phyloP scores from a whole-genome alignment of 495 filamentous ascomycete genomes.

The Bacidia rubella region DNA sequence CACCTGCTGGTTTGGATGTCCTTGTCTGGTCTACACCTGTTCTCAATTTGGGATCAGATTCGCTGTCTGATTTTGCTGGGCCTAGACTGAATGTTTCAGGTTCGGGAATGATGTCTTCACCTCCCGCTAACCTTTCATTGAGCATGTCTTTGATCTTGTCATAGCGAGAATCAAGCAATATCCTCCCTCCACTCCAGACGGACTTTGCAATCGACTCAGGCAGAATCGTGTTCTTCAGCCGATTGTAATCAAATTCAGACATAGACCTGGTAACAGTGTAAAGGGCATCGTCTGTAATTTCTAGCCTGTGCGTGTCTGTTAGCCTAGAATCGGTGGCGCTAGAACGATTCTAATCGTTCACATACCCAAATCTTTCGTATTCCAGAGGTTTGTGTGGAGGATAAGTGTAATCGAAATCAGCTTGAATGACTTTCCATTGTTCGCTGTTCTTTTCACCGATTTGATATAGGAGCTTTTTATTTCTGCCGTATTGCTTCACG shows the following conservation, averaged over 20 bases:
- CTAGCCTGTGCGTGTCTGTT: constrained; percentile 27
- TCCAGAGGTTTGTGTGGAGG: constrained; percentile 44
- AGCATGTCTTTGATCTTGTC: constrained; percentile 18
- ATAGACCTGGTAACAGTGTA: constrained; percentile 37
- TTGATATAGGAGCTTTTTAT: constrained; percentile 24
- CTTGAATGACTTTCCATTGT: constrained; percentile 26
- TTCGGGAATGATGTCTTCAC: background rate
- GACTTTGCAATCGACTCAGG: constrained; percentile 28
- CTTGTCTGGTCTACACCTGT: too few relatives aligned
- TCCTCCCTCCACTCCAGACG: constrained; percentile 23
- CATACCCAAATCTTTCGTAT: constrained; percentile 47
- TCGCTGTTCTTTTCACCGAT: constrained; percentile 14
- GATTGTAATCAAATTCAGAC: constrained; percentile 24
- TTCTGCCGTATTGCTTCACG: constrained; percentile 28
- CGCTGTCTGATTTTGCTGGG: background rate
- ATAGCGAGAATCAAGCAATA: constrained; percentile 17
- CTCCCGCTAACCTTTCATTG: constrained; percentile 2
- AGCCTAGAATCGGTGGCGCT: background rate
- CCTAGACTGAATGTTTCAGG: background rate
- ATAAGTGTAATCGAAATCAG: constrained; percentile 49
- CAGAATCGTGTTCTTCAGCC: constrained; percentile 26
- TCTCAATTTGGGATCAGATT: background rate
- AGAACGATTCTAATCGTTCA: background rate
- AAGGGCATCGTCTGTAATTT: constrained; percentile 39
- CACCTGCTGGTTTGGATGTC: background rate